Conservation (phyloP, 2,329 filamentous ascomycete species). For the Colletotrichum navitas region DNA sequence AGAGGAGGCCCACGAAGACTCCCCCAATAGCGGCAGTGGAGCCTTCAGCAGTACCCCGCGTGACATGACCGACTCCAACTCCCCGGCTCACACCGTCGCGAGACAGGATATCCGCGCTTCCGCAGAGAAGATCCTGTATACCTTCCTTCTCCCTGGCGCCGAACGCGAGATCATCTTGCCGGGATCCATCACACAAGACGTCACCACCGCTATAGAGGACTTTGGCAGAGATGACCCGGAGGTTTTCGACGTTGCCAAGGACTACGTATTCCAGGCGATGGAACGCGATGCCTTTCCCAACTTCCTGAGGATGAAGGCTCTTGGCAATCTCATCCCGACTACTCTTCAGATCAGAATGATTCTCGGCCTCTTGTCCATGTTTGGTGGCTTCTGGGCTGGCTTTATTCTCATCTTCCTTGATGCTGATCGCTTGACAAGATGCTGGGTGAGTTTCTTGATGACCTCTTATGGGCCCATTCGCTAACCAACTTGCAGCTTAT, state of each 20-base stretch:
- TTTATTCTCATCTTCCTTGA: slow-evolving; percentile 95
- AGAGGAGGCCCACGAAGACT: slow-evolving; percentile 68
- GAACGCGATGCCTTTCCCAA: slow-evolving; percentile 99
- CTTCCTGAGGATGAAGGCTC: slow-evolving; percentile 92
- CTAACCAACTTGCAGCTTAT: slow-evolving; percentile 65
- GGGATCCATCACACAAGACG: slow-evolving; percentile 85
- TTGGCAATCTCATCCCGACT: slow-evolving; percentile 94
- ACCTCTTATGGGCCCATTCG: not conserved
- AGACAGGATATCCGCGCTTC: slow-evolving; percentile 91
- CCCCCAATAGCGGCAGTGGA: slow-evolving; percentile 67
- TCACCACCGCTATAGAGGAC: slow-evolving; percentile 90
- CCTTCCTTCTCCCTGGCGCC: slow-evolving; percentile 92
- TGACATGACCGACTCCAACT: slow-evolving; percentile 80
- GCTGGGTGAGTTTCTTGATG: slow-evolving; percentile 76
- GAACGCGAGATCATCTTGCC: slow-evolving; percentile 97
- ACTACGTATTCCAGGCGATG: slow-evolving; percentile 99
- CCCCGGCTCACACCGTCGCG: slow-evolving; percentile 85
- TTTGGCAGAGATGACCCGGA: slow-evolving; percentile 95
- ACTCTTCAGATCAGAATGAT: slow-evolving; percentile 89
- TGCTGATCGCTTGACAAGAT: slow-evolving; percentile 77
- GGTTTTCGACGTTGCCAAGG: slow-evolving; percentile 96
- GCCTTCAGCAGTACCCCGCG: slow-evolving; percentile 72
- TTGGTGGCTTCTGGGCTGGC: slow-evolving; percentile 92
- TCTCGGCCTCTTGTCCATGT: slow-evolving; percentile 86
- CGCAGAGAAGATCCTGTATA: slow-evolving; percentile 99